A percentile compares a stretch with the other conserved stretches of the same genome.
These are phyloP conservation scores for Lineolata rhizophorae DNA, from an alignment of 495 filamentous ascomycete species.

Conservation along the genomic window DNA sequence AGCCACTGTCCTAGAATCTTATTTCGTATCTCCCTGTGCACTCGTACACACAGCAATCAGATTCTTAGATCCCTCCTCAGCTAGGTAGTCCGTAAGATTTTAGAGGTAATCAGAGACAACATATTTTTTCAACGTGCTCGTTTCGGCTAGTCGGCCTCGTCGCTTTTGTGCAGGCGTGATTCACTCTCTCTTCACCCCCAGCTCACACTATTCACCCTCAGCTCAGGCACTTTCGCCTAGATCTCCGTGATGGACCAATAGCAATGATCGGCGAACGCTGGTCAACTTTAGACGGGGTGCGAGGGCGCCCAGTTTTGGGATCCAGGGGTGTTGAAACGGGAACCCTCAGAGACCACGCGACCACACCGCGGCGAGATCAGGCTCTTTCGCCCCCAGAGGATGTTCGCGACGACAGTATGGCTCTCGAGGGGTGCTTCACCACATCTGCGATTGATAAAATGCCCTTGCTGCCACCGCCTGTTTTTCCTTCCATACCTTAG, in stretches of 20 bases:
- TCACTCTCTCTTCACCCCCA: slow-evolving; percentile 1
- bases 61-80: too few relatives aligned
- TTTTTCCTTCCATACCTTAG: not conserved
- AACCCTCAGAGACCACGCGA: slow-evolving; percentile 2
- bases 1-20: too few relatives aligned
- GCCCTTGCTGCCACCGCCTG: not conserved
- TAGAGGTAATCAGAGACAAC: slow-evolving; percentile 2
- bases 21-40: too few relatives aligned
- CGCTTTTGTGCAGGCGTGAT: not conserved
- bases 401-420: not conserved
- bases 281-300: slow-evolving; percentile 1
- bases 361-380: slow-evolving; percentile 1
- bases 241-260: not conserved
- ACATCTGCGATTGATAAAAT: slow-evolving; percentile 1
- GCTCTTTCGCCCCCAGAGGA: not conserved
- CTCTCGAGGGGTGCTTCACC: not conserved
- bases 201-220: not conserved
- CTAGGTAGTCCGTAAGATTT: too few relatives aligned
- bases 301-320: slow-evolving; percentile 3
- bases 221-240: slow-evolving; percentile 1
- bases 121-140: slow-evolving; percentile 1
- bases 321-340: slow-evolving; percentile 1
- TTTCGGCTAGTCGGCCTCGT: slow-evolving; percentile 2
- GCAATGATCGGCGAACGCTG: slow-evolving; percentile 1
- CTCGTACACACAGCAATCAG: too few relatives aligned